Evolutionary conservation across 192 early-diverging fungal species (phyloP).

Genomic region (Coemansia sp.): DNA sequence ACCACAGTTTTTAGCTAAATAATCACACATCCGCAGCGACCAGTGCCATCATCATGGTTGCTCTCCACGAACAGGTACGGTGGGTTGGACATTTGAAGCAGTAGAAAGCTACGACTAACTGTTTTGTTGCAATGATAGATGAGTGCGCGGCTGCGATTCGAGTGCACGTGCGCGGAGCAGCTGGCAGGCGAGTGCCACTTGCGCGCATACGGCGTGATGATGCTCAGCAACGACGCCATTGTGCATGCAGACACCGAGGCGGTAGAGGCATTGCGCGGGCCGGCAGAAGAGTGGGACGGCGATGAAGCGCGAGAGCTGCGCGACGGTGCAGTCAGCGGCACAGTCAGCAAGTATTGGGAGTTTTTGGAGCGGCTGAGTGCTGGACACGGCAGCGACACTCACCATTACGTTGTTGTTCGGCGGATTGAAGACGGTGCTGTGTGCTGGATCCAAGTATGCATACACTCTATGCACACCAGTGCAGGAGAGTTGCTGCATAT

Average conservation of each 20-base stretch:
- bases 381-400: constrained; percentile 6
- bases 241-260: constrained; percentile 40
- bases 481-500: constrained; percentile 22
- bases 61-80: neutral
- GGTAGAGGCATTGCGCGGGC: constrained; percentile 38
- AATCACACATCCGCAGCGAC: neutral
- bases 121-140: constrained; percentile 12
- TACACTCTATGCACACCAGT: constrained; percentile 17
- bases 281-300: constrained; percentile 35
- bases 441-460: constrained; percentile 43
- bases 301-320: constrained; percentile 11
- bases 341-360: constrained; percentile 26
- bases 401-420: constrained; percentile 42
- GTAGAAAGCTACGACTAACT: constrained; percentile 1
- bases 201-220: constrained; percentile 40
- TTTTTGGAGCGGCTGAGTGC: constrained; percentile 26
- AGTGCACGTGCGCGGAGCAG: constrained; percentile 20
- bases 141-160: constrained; percentile 15
- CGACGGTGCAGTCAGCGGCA: constrained; percentile 21
- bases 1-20: neutral
- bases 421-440: constrained; percentile 30
- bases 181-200: constrained; percentile 42
- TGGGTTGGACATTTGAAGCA: too few relatives aligned
- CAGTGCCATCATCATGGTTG: neutral
- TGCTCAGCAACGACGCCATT: constrained; percentile 30